Evolutionary conservation across 2,329 filamentous ascomycete genomes (phyloP), one percentile per base, ranked within the genome.

Genomic region (Neurospora crassa): DNA sequence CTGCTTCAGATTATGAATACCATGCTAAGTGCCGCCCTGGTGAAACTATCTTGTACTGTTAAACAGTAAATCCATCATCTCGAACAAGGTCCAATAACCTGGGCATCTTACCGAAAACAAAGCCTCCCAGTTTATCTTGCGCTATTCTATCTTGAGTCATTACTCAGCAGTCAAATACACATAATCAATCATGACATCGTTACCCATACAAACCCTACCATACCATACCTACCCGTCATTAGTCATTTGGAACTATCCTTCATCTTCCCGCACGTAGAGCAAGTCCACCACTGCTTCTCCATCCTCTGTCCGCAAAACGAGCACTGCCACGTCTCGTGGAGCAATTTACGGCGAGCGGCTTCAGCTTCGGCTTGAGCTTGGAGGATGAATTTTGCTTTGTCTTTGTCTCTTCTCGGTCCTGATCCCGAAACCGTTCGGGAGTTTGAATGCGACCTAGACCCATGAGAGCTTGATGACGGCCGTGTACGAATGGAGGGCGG

Each of bases 281-380:
- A 89, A 34, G 83, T 86, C 86, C 87, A 88, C 85, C 86, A 88
- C 73, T 84, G 81, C 67, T 81, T 79, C 71, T 87, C 85, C 80
- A 88, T 86, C 37, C 79, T 77, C 2, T 81, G 85, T 10, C 82
- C 83, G 73, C 88, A 89, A 70, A 82, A 81, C 18, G 81, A 82
- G 74, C 88, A 89, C 41, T 79, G 80, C 87, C 87, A 89, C 1
- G 79, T 81, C 70, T 63, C 47, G 7, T 16, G 34, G 5, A 59
- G 3, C 3, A 63, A 29, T 5, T 18, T 63, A 16, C 16, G 53
- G 76, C 77, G 47, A 76, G 78, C 53, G 70, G 76, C 6, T 76
- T 70, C 20, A 75, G 70, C 45, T 73, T 71, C 20, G 74, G 67
- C n/a, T 73, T 71, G 7, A 69, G 67, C 40, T 37, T 70, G 63